phyloP scores from a whole-genome alignment of 306 rosid genomes.

The Abrus precatorius region DNA sequence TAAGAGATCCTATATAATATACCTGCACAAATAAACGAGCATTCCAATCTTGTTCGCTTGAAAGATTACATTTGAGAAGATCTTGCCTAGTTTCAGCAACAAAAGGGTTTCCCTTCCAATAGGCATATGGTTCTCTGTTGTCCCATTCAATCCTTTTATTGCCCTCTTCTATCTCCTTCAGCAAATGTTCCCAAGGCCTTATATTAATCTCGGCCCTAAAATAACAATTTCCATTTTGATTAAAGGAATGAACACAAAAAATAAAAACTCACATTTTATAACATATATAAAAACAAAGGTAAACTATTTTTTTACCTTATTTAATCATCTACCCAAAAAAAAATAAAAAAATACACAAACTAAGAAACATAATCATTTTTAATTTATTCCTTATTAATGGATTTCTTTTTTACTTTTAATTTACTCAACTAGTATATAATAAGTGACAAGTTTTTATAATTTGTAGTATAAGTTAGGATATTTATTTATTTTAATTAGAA shows the following conservation, averaged over 20 bases:
- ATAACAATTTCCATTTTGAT: neutral
- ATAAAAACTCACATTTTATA: too few species aligned
- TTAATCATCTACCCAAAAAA: too few species aligned
- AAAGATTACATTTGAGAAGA: conserved; percentile 75
- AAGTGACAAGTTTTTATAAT: too few species aligned
- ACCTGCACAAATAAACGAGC: conserved; percentile 71
- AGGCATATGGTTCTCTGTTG: conserved; percentile 77
- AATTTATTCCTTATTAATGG: too few species aligned
- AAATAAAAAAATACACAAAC: too few species aligned
- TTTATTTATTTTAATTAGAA: too few species aligned
- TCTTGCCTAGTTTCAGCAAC: conserved; percentile 65
- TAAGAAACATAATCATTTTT: too few species aligned
- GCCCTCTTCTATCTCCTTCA: conserved; percentile 66
- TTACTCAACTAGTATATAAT: too few species aligned
- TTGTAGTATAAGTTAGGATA: too few species aligned
- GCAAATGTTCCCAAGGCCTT: conserved; percentile 73
- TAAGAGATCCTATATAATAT: neutral
- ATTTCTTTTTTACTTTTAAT: too few species aligned
- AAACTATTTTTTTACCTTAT: too few species aligned
- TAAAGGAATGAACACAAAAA: conserved; percentile 1
- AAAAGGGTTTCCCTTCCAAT: conserved; percentile 85
- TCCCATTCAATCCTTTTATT: conserved; percentile 64
- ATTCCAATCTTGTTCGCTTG: conserved; percentile 63
- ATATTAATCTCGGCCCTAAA: conserved; percentile 80
- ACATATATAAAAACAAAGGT: too few species aligned